Conservation (phyloP, 805 yeast genomes). For the Blastobotrys mokoenaii region DNA sequence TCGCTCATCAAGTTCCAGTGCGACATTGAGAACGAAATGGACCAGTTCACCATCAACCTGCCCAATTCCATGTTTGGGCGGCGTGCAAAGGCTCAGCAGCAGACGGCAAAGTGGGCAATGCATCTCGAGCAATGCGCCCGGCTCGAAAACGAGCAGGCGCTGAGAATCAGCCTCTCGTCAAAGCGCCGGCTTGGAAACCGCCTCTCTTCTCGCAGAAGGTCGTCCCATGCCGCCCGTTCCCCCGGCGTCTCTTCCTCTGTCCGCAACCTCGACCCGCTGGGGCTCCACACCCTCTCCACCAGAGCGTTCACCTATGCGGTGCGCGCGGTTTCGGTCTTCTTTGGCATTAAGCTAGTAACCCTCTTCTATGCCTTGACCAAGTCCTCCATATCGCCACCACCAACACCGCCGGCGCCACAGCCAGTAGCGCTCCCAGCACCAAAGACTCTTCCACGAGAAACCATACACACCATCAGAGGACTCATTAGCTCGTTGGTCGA, state of each 20-base stretch:
- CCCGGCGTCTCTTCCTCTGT: constrained; percentile 11
- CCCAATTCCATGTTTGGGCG: constrained; percentile 4
- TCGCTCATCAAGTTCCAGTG: background rate
- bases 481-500: background rate
- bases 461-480: too few species aligned
- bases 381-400: background rate
- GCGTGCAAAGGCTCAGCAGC: constrained; percentile 13
- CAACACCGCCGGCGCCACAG: background rate
- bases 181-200: background rate
- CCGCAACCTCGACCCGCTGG: constrained; percentile 18
- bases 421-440: background rate
- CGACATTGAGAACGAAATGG: background rate
- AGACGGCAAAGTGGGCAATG: constrained; percentile 22
- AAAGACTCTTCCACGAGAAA: too few species aligned
- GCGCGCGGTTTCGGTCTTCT: constrained; percentile 7
- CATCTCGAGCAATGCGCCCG: constrained; percentile 19
- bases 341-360: constrained; percentile 10
- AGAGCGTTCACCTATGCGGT: constrained; percentile 6
- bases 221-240: too few species aligned
- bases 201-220: constrained; percentile 1
- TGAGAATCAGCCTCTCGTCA: constrained; percentile 2
- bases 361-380: constrained; percentile 1
- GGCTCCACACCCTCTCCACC: constrained; percentile 6
- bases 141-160: constrained; percentile 10
- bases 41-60: constrained; percentile 1